These are phyloP conservation scores for Pestalotiopsis sp. DNA, from an alignment of 2,329 filamentous ascomycete species.

Conservation along the genomic window DNA sequence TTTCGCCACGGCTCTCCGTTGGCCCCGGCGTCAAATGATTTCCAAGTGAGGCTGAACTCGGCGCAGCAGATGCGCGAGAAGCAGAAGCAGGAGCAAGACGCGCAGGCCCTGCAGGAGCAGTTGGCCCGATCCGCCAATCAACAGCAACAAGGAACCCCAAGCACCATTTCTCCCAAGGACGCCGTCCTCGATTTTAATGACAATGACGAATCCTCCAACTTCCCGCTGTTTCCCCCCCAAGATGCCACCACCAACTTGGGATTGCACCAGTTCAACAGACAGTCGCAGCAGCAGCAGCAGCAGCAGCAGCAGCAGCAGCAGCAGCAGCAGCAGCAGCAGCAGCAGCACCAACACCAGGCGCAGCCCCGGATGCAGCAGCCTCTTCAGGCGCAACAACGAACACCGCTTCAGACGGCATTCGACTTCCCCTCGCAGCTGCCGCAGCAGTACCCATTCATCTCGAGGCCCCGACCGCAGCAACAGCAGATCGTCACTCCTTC, in stretches of 20 bases:
- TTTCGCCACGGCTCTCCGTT: conserved; percentile 73
- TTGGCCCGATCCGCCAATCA: conserved; percentile 36
- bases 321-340: conserved; percentile 17
- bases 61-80: conserved; percentile 62
- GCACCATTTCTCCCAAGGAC: conserved; percentile 94
- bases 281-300: conserved; percentile 9
- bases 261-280: conserved; percentile 39
- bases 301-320: conserved; percentile 17
- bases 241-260: conserved; percentile 43
- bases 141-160: conserved; percentile 53
- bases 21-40: conserved; percentile 45
- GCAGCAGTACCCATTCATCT: conserved; percentile 33
- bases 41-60: conserved; percentile 51
- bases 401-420: conserved; percentile 27
- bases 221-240: conserved; percentile 71
- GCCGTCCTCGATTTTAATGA: conserved; percentile 84
- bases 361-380: conserved; percentile 26
- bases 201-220: conserved; percentile 65
- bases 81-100: conserved; percentile 60
- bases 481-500: conserved; percentile 34
- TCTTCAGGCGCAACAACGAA: conserved; percentile 9
- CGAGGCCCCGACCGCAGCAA: conserved; percentile 34
- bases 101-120: conserved; percentile 43
- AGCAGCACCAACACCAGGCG: conserved; percentile 11
- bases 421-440: conserved; percentile 37